Percentiles rank a stretch among this genome's conserved stretches.
phyloP scores from a whole-genome alignment of 768 basidiomycete genomes.

The Pleurotus sapidus region DNA sequence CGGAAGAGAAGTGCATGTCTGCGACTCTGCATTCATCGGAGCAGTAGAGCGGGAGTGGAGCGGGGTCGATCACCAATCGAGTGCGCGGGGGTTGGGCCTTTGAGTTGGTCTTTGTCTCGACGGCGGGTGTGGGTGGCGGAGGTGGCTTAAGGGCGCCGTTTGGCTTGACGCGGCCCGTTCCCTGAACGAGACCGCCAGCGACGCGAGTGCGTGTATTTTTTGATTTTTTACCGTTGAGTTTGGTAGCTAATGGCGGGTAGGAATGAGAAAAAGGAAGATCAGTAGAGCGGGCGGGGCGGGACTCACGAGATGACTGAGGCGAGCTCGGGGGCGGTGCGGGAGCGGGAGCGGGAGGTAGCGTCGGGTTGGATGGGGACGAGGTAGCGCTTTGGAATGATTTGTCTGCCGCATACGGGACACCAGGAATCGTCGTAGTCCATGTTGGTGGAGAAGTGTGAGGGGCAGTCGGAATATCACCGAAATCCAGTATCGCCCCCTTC shows the following conservation, averaged over 20 bases:
- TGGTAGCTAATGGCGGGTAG: conserved; percentile 13
- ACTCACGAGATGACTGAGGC: conserved; percentile 36
- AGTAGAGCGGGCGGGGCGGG: not conserved
- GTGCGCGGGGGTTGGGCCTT: conserved; percentile 39
- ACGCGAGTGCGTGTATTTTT: conserved; percentile 16
- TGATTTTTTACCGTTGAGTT: conserved; percentile 20
- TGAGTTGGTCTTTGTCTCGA: conserved; percentile 3
- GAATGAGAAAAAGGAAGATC: not conserved
- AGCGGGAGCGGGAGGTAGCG: conserved; percentile 19
- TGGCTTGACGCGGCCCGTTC: conserved; percentile 60
- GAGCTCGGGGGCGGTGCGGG: conserved; percentile 38
- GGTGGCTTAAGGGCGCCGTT: conserved; percentile 50
- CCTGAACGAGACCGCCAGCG: conserved; percentile 57
- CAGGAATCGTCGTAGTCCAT: conserved; percentile 61
- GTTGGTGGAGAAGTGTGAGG: not conserved
- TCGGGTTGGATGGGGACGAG: conserved; percentile 40
- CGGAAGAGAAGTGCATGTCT: conserved; percentile 45
- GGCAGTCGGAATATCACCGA: not conserved
- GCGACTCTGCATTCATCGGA: conserved; percentile 70
- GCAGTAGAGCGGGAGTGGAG: conserved; percentile 81
- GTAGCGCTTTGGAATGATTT: conserved; percentile 76
- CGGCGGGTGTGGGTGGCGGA: conserved; percentile 5
- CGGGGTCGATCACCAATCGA: conserved; percentile 75
- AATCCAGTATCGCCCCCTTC: too few species aligned
- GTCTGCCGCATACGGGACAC: conserved; percentile 79